A percentile compares a stretch with the other conserved stretches of the same genome.
Conservation (phyloP, 768 basidiomycete genomes). For the Paxillus ammoniavirescens region DNA sequence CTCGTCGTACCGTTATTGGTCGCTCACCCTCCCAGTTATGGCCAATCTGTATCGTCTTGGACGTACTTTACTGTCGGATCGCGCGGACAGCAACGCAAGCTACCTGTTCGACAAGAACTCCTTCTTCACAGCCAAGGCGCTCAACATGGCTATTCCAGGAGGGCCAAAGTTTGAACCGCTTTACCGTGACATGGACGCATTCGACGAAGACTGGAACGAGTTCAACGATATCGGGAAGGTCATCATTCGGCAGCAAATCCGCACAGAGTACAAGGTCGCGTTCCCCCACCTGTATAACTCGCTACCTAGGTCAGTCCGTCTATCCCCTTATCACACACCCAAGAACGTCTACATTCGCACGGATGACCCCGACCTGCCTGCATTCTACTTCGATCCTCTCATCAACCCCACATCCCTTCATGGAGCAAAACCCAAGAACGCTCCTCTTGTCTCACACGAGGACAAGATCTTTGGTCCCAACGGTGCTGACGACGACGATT, state of each 20-base stretch:
- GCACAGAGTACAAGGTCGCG: slow-evolving; percentile 98
- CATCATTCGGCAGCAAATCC: slow-evolving; percentile 97
- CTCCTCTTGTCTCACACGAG: slow-evolving; percentile 82
- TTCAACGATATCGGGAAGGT: slow-evolving; percentile 99
- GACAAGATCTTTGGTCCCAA: slow-evolving; percentile 91
- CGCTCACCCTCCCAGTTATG: slow-evolving; percentile 90
- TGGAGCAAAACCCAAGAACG: slow-evolving; percentile 79
- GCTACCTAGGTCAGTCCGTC: slow-evolving; percentile 88
- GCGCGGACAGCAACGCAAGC: slow-evolving; percentile 84
- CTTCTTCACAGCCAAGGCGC: slow-evolving; percentile 97
- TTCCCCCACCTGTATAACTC: slow-evolving; percentile 99
- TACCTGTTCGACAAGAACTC: slow-evolving; percentile 97
- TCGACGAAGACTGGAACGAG: slow-evolving; percentile 99
- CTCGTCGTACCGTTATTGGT: slow-evolving; percentile 90
- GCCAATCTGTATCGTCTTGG: slow-evolving; percentile 96
- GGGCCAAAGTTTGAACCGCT: slow-evolving; percentile 99
- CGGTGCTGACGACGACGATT: slow-evolving; percentile 81
- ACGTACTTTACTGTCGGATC: slow-evolving; percentile 89
- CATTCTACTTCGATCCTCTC: slow-evolving; percentile 98
- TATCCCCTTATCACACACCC: slow-evolving; percentile 88
- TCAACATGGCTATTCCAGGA: slow-evolving; percentile 96
- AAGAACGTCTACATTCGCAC: slow-evolving; percentile 99
- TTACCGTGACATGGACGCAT: slow-evolving; percentile 94
- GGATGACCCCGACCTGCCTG: slow-evolving; percentile 98
- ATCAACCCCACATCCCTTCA: slow-evolving; percentile 97